Percentiles rank a stretch among this genome's conserved stretches.
Conservation (phyloP, 1,284 basidiomycete genomes). For the Phellinidium pouzarii region DNA sequence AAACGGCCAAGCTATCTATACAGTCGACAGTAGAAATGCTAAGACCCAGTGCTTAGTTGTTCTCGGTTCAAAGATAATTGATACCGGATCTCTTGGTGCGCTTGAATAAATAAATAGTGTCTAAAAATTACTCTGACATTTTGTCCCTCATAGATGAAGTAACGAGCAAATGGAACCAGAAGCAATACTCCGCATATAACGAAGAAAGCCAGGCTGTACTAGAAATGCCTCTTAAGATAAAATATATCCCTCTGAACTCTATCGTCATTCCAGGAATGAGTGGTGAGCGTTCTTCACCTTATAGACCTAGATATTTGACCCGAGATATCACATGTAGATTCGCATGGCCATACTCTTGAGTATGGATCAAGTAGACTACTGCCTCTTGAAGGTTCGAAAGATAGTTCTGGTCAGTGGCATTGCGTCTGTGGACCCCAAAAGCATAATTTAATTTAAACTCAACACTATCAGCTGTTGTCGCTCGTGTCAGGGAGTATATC, state of each 20-base stretch:
- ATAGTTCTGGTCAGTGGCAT: slow-evolving; percentile 41
- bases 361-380: slow-evolving; percentile 64
- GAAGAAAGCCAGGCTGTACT: neutral
- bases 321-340: slow-evolving; percentile 45
- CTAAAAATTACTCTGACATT: slow-evolving; percentile 13
- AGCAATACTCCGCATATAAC: neutral
- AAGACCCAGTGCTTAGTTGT: slow-evolving; percentile 56
- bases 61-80: slow-evolving; percentile 40
- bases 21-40: slow-evolving; percentile 45
- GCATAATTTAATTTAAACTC: neutral
- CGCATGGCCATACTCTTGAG: slow-evolving; percentile 75
- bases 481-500: slow-evolving; percentile 61
- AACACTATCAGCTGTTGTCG: slow-evolving; percentile 48
- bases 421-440: slow-evolving; percentile 8
- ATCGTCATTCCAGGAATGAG: slow-evolving; percentile 63
- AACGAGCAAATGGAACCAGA: slow-evolving; percentile 2
- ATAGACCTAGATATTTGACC: neutral
- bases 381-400: slow-evolving; percentile 58
- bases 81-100: slow-evolving; percentile 51
- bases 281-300: slow-evolving; percentile 35
- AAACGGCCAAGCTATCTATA: slow-evolving; percentile 46
- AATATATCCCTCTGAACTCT: slow-evolving; percentile 45
- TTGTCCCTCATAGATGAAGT: slow-evolving; percentile 35
- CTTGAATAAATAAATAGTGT: slow-evolving; percentile 19
- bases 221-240: slow-evolving; percentile 21